phyloP scores from a whole-genome alignment of 1,284 basidiomycete genomes.

The Cystobasidium pallidum region DNA sequence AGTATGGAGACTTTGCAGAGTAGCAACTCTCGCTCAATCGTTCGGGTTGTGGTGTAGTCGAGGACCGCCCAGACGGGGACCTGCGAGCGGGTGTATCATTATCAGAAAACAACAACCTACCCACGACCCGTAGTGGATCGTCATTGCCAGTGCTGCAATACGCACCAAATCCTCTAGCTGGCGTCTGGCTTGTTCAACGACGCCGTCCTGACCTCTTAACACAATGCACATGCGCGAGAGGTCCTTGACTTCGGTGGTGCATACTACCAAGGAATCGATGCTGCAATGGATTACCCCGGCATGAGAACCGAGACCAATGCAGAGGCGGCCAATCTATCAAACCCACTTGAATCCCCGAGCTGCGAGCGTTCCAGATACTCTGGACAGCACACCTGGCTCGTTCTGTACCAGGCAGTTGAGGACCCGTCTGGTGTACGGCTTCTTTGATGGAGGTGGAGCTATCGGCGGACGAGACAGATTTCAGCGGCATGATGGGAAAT shows the following conservation, averaged over 20 bases:
- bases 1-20: slow-evolving; percentile 93
- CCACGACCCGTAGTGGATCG: too few species aligned
- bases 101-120: too few species aligned
- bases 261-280: slow-evolving; percentile 93
- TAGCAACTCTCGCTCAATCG: slow-evolving; percentile 83
- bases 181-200: slow-evolving; percentile 92
- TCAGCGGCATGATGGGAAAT: slow-evolving; percentile 14
- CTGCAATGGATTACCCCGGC: slow-evolving; percentile 5
- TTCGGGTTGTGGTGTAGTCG: slow-evolving; percentile 85
- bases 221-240: slow-evolving; percentile 98
- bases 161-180: slow-evolving; percentile 90
- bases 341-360: slow-evolving; percentile 88
- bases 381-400: slow-evolving; percentile 96
- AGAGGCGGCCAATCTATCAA: background rate
- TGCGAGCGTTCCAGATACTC: slow-evolving; percentile 95
- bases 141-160: slow-evolving; percentile 47
- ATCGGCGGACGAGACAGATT: slow-evolving; percentile 39
- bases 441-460: slow-evolving; percentile 51
- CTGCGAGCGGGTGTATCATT: too few species aligned
- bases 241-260: slow-evolving; percentile 95
- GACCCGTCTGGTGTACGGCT: slow-evolving; percentile 69
- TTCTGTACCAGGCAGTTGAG: slow-evolving; percentile 99
- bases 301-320: background rate
- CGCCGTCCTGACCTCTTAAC: slow-evolving; percentile 92
- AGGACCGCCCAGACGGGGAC: slow-evolving; percentile 97